Conservation (phyloP, 2,329 filamentous ascomycete genomes). For the Thielaviopsis euricoi region DNA sequence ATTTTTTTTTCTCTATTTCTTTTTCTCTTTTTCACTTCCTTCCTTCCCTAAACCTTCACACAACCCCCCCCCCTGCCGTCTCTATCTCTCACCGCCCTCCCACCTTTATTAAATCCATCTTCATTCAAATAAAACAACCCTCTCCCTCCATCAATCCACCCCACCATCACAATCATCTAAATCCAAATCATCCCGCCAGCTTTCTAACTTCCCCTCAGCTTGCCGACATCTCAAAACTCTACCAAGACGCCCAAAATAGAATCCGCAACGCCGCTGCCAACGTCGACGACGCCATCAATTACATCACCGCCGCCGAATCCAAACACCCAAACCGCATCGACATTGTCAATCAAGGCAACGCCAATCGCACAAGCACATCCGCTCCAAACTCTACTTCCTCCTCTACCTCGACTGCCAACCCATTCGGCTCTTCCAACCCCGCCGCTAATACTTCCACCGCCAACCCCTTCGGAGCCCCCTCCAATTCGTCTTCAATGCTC, state of each 20-base stretch:
- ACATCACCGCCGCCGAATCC: constrained; percentile 46
- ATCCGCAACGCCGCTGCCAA: constrained; percentile 56
- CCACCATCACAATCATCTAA: too few relatives aligned
- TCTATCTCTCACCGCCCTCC: too few relatives aligned
- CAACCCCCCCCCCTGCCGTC: too few relatives aligned
- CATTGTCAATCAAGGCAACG: constrained; percentile 32
- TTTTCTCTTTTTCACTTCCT: neutral
- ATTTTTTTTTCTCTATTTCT: neutral
- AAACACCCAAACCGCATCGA: constrained; percentile 63
- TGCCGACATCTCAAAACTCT: constrained; percentile 42
- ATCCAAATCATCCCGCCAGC: constrained; percentile 6
- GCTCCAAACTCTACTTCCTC: constrained; percentile 21
- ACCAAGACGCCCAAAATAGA: constrained; percentile 49
- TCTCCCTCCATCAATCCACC: neutral
- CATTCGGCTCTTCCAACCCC: constrained; percentile 15
- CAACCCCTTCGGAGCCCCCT: constrained; percentile 27
- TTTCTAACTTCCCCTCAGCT: too few relatives aligned
- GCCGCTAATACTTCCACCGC: constrained; percentile 12
- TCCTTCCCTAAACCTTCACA: too few relatives aligned
- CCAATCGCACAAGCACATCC: constrained; percentile 27
- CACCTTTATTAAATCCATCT: too few relatives aligned
- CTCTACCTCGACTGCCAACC: constrained; percentile 20
- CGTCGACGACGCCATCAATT: constrained; percentile 54
- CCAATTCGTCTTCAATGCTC: constrained; percentile 3
- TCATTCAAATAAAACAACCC: too few relatives aligned